Conservation (phyloP, 192 early-diverging fungal species). For the Piromyces finnis region DNA sequence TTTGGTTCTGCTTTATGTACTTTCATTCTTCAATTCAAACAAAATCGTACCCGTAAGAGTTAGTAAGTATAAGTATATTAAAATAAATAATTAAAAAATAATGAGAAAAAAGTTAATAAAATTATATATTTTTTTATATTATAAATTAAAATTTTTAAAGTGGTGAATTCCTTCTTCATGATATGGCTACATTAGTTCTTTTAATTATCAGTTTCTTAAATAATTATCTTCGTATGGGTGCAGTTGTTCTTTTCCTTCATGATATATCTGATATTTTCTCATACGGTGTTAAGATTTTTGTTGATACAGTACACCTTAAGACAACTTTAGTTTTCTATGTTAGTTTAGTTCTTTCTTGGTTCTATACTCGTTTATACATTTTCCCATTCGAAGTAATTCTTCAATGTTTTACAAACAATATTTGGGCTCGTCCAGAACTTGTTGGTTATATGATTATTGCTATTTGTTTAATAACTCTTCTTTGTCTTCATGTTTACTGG, state of each 20-base stretch:
- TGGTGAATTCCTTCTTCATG: background rate
- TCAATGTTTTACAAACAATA: background rate
- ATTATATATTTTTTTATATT: too few relatives aligned
- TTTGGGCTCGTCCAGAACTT: background rate
- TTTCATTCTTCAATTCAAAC: background rate
- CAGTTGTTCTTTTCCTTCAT: background rate
- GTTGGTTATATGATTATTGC: background rate
- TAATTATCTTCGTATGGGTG: background rate
- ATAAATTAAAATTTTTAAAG: background rate
- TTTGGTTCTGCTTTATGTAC: background rate
- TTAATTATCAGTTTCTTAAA: background rate
- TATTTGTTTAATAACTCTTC: background rate
- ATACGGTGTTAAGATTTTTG: background rate
- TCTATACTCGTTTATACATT: background rate
- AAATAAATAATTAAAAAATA: too few relatives aligned
- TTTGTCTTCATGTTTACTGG: background rate
- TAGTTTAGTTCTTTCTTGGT: background rate
- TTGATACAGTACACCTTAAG: background rate
- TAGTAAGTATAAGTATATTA: background rate
- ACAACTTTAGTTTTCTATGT: background rate
- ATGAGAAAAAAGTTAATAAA: too few relatives aligned
- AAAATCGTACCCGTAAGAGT: background rate
- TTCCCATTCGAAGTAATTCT: background rate
- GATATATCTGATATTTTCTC: background rate
- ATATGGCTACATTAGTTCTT: background rate